Base-by-base conservation (phyloP, 495 filamentous ascomycete genomes). In the Xylaria grammica region DNA sequence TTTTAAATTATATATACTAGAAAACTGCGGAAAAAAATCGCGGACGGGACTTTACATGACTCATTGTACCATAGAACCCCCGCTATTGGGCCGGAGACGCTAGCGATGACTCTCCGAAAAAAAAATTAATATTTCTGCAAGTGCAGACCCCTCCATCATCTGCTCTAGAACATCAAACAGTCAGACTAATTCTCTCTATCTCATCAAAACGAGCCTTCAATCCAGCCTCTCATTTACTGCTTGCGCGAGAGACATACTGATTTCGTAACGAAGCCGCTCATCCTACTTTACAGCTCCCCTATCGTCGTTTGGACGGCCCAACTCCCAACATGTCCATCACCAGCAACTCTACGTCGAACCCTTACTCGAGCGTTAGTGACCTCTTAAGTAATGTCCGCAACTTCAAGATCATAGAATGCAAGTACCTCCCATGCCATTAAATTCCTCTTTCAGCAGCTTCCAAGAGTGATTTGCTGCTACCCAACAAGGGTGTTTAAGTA, bases 351-450 rank as follows among this genome's bases (percentile, higher is more conserved):
- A 42, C 15, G 40, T 42, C 40, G 40, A 42, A 42, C 40, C 40
- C 40, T 42, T 42, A 42, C 40, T 42, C 40, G 40, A 42, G 40
- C 40, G 40, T 42, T 42, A 42, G 40, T 42, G 40, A 42, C 40
- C 40, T 42, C 40, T 42, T 42, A 15, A 42, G 40, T 42, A 42
- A 42, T 42, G 40, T 42, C 40, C 40, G 40, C 40, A 42, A 42
- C 40, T 42, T 42, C 40, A 42, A 42, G 40, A 42, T 42, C 40
- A 42, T 42, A 42, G 40, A 42, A 42, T 42, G 40, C 40, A 42
- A 42, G 40, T 42, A 42, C 40, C 15, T 42, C 40, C 40, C 13
- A 15, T 42, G 40, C 40, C 15, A 42, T 42, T 42, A 17, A 42
- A 42, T 42, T 42, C 40, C 40, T 42, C 40, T 42, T 42, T 42